These are phyloP conservation scores for Waltergamsia citrina DNA, from an alignment of 2,329 filamentous ascomycete genomes.

Conservation along the genomic window DNA sequence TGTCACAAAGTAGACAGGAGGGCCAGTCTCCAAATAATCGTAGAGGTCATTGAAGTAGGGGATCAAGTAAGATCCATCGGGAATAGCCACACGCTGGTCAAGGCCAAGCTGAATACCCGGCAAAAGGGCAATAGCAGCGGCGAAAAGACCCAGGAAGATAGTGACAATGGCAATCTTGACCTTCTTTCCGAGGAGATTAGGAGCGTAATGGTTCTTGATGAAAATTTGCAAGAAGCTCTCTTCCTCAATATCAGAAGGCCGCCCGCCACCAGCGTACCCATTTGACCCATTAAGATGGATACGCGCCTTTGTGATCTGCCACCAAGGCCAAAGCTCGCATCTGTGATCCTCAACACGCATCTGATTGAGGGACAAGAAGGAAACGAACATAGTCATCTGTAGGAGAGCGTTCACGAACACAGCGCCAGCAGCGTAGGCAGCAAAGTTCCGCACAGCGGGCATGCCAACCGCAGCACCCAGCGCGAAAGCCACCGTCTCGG, in stretches of 20 bases:
- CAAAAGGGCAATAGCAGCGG: conserved; percentile 73
- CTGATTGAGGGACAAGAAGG: conserved; percentile 86
- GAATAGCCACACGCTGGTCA: conserved; percentile 90
- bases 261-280: conserved; percentile 41
- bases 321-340: conserved; percentile 86
- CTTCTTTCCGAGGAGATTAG: conserved; percentile 68
- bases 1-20: conserved; percentile 94
- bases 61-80: conserved; percentile 88
- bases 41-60: conserved; percentile 95
- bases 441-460: conserved; percentile 97
- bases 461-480: conserved; percentile 92
- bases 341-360: conserved; percentile 78
- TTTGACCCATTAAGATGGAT: conserved; percentile 51
- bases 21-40: conserved; percentile 81
- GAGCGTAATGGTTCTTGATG: conserved; percentile 85
- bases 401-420: conserved; percentile 96
- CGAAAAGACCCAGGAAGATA: conserved; percentile 79
- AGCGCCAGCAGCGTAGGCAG: conserved; percentile 88
- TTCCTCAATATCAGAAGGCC: conserved; percentile 66
- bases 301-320: conserved; percentile 68
- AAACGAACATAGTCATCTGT: conserved; percentile 95
- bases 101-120: conserved; percentile 80
- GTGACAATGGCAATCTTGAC: conserved; percentile 69
- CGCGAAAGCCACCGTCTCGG: conserved; percentile 88
- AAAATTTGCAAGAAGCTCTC: conserved; percentile 79